Evolutionary conservation across 1,284 basidiomycete species (phyloP).

Genomic region (Cerioporus squamosus): DNA sequence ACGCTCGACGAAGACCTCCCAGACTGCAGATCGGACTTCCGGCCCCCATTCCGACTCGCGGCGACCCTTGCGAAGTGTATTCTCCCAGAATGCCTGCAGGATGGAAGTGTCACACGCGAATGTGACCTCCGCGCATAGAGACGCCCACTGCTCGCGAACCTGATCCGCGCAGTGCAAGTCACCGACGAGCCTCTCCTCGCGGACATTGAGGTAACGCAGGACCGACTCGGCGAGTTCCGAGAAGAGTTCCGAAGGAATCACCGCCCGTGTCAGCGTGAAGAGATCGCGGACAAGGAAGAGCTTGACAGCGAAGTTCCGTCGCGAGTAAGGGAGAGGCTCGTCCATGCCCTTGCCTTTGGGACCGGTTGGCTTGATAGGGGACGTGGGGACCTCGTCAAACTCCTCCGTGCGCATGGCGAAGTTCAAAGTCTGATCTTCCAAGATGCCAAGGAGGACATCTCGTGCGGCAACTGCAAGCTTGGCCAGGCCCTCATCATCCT

Average conservation of each 20-base stretch:
- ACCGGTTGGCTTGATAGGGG: slow-evolving; percentile 20
- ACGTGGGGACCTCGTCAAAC: slow-evolving; percentile 19
- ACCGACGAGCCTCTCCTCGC: slow-evolving; percentile 50
- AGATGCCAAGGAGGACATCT: slow-evolving; percentile 50
- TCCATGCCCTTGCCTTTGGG: not conserved
- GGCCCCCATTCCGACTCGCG: slow-evolving; percentile 39
- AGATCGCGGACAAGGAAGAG: slow-evolving; percentile 56
- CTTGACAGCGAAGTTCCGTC: slow-evolving; percentile 50
- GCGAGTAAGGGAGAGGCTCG: slow-evolving; percentile 23
- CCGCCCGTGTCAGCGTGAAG: slow-evolving; percentile 50
- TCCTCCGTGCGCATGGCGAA: slow-evolving; percentile 39
- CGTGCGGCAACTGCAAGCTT: slow-evolving; percentile 47
- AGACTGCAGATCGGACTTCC: slow-evolving; percentile 50
- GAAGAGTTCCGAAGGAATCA: slow-evolving; percentile 48
- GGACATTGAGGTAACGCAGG: slow-evolving; percentile 50
- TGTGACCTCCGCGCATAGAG: slow-evolving; percentile 56
- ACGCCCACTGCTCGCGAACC: slow-evolving; percentile 57
- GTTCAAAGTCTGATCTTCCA: slow-evolving; percentile 57
- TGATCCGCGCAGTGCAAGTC: slow-evolving; percentile 44
- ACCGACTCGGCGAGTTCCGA: slow-evolving; percentile 47
- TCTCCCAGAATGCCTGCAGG: slow-evolving; percentile 58
- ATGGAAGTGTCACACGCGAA: slow-evolving; percentile 48
- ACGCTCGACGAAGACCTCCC: slow-evolving; percentile 55
- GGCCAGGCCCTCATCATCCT: slow-evolving; percentile 36
- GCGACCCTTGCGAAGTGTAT: slow-evolving; percentile 25